Percentiles rank a stretch among this genome's conserved stretches.
These are phyloP conservation scores for Paraconiothyrium sp. DNA, from an alignment of 2,329 filamentous ascomycete genomes.

Conservation along the genomic window DNA sequence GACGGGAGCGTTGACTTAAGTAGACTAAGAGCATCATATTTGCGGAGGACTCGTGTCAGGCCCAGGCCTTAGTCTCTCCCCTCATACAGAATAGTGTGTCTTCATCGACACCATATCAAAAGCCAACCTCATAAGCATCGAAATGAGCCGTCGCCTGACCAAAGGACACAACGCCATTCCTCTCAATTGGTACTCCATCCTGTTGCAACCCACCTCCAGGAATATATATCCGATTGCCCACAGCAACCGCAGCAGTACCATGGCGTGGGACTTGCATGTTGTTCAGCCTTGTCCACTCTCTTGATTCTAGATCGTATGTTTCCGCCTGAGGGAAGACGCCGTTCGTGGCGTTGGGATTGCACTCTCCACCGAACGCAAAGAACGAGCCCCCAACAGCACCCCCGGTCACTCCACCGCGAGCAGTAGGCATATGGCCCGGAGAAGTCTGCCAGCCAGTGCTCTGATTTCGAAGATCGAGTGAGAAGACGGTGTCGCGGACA, in stretches of 20 bases:
- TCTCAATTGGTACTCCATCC: conserved; percentile 8
- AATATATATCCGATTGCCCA: conserved; percentile 19
- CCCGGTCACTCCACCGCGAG: conserved; percentile 15
- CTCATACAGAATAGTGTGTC: not conserved
- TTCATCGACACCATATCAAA: not conserved
- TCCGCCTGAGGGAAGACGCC: conserved; percentile 19
- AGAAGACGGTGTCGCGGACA: conserved; percentile 17
- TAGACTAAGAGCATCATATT: no score
- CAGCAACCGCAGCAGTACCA: conserved; percentile 16
- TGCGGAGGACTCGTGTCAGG: no score
- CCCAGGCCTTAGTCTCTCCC: not conserved
- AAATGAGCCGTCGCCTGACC: conserved; percentile 7
- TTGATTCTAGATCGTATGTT: conserved; percentile 14
- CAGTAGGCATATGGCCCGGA: conserved; percentile 17
- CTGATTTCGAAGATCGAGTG: conserved; percentile 15
- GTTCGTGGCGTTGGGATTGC: conserved; percentile 12
- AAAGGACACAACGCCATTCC: conserved; percentile 1
- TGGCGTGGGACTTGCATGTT: conserved; percentile 22
- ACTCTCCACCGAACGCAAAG: conserved; percentile 24
- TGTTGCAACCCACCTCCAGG: conserved; percentile 21
- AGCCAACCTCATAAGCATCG: conserved; percentile 6
- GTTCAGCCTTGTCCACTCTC: conserved; percentile 6
- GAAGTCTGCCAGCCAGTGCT: conserved; percentile 5
- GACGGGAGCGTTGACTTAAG: no score
- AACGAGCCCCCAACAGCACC: conserved; percentile 16